Base-by-base conservation (phyloP, 1,284 basidiomycete genomes). In the Apiotrichum montevideense region DNA sequence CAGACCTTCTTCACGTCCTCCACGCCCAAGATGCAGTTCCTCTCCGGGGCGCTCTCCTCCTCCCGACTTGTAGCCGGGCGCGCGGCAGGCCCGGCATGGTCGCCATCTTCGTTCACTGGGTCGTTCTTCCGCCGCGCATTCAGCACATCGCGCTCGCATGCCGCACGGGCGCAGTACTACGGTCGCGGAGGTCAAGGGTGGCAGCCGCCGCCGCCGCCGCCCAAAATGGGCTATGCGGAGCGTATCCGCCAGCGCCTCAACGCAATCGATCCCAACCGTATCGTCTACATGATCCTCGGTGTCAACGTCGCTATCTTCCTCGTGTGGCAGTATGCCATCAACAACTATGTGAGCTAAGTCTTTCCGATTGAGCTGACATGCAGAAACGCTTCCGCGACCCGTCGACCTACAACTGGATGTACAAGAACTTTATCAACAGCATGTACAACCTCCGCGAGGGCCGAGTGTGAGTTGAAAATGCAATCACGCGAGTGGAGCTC, bases 391-490 rank as follows among this genome's bases (percentile, higher is more conserved):
- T 76, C 63, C 59, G 75, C 10, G 83, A 90, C 66, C 69, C 80
- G 0, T 74, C 79, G 4, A 68, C 83, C 4, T 76, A 81, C 56
- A 56, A 72, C 14, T 87, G 81, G 77, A 84, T 94, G 83, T 63
- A 73, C 9, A 70, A 84, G 42, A 86, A 94, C 74, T 92, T 94
- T 69, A 80, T 82, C 42, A 67, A 75, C 3, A 75, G 70, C 41
- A 68, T 83, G 78, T 67, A 74, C 10, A 93, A 92, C 72, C 67
- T 93, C 21, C 73, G 76, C 1, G 75, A 80, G 6, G 90, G 90
- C 6, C 80, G 90, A 73, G 70, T 87, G 87, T 49, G 21, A 40
- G 47, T 49, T 7, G 21, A 21, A 21, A 21, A 21, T 21, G 21
- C 21, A 21, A 34, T 46, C 13, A 3, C 45, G 10, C 5, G 13